Base-by-base conservation (phyloP, 352 stramenopile species). In the Thalassiosira livingstoniorum region DNA sequence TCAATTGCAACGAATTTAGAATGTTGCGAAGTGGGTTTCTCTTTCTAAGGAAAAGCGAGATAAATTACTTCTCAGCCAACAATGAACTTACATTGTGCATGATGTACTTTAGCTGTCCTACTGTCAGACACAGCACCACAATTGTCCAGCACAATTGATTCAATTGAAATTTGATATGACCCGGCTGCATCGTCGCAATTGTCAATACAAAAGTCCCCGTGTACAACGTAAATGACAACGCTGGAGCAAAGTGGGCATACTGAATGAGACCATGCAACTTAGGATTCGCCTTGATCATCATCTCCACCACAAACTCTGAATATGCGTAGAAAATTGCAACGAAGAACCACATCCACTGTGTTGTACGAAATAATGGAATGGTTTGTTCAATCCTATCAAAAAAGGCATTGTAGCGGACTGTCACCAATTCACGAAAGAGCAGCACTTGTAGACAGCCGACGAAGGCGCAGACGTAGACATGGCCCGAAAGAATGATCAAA, bases 281-380 rank as follows among this genome's bases (percentile, higher is more conserved):
- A 0, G 81, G 78, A 86, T 95, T 94, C 53, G 54, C 85, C 73
- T 93, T 87, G 62, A 94, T 87, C 27, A 92, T 60, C 0, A 74
- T 75, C 54, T 93, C 85, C 7, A 75, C 66, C 0, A 92, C 65
- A 82, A 94, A 95, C 54, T 95, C 92, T 5, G 79, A 84, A 68
- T 95, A 99, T 57, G 98, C 98, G 88, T 98, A 99, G 87, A 99
- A 97, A 11, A 99, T 95, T n/a, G 96, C 95, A 1, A 98, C 94
- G 21, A 93, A 90, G 90, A 99, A 99, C 97, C 97, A 99, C 80
- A 96, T 94, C 97, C 97, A 99, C 89, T 99, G 96, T 65, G 98
- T 96, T 2, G 97, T 99, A 42, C 97, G 97, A 87, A 99, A 99
- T 82, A 98, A 96, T 57, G 97, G 97, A 80, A 99, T 98, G 35